Base-by-base conservation (phyloP, 2,329 filamentous ascomycete species). In the Pezicula carpinea region DNA sequence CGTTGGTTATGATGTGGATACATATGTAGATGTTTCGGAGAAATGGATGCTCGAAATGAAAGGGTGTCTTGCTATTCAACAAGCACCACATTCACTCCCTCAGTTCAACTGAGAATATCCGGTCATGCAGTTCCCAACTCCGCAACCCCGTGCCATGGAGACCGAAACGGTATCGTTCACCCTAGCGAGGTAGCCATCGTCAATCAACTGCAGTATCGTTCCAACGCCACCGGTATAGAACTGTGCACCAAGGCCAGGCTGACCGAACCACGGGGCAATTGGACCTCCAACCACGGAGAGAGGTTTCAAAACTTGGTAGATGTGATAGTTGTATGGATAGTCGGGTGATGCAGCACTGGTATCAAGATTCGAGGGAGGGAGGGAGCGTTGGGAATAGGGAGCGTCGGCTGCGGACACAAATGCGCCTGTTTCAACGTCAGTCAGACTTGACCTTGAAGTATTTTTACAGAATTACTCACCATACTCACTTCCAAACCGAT, bases 181-280 rank as follows among this genome's bases (percentile, higher is more conserved):
- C 15, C 60, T 53, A 41, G 59, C 57, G 43, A 71, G 45, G 43
- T 55, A 66, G 1, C 66, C 66, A 1, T 51, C 53, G 5, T 53
- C 50, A n/a, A 71, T 41, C 47, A 73, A 52, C 3, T 48, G 49
- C 23, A 55, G 41, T 3, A 72, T 62, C 35, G 53, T 64, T 29
- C 38, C 21, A n/a, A 40, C 15, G 8, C 13, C 22, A 14, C 38
- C 38, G 2, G 38, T 31, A 21, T 44, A 39, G 42, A 50, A 66
- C 42, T 69, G 64, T 36, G 70, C 56, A 31, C 73, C 73, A 32
- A 73, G 63, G 0, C 74, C 74, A 0, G 71, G 71, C 61, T 77
- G 73, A 7, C 71, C 71, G 48, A 76, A 77, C 71, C 69, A 76
- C 7, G 69, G 64, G 2, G 69, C 67, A 50, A 76, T 73, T 0